A percentile compares a stretch with the other conserved stretches of the same genome.
Evolutionary conservation across 1,284 basidiomycete species (phyloP).

Genomic region (Phaffia rhodozyma): DNA sequence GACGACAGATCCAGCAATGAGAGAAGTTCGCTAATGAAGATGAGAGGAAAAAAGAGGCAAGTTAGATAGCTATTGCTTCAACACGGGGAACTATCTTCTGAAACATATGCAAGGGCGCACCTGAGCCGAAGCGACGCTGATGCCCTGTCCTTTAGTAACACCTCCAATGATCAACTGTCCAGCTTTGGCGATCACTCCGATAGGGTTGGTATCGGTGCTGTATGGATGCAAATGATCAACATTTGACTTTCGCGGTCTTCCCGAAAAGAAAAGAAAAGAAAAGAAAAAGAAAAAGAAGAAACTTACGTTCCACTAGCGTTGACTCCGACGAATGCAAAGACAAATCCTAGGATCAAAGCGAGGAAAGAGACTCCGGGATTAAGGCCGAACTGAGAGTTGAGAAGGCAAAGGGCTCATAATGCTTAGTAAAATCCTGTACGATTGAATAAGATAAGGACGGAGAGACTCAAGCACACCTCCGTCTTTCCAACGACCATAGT

Average conservation of each 20-base stretch:
- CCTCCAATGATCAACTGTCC: slow-evolving; percentile 53
- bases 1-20: slow-evolving; percentile 49
- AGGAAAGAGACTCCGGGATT: slow-evolving; percentile 38
- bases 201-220: slow-evolving; percentile 49
- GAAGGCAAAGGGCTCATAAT: slow-evolving; percentile 35
- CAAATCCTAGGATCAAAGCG: slow-evolving; percentile 40
- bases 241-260: neutral
- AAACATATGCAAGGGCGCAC: no score
- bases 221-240: no score
- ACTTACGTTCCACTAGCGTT: slow-evolving; percentile 42
- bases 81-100: no score
- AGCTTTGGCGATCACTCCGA: slow-evolving; percentile 46
- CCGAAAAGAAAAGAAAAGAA: no score
- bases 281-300: no score
- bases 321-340: slow-evolving; percentile 58
- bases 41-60: no score
- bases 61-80: no score
- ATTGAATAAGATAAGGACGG: neutral
- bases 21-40: slow-evolving; percentile 41
- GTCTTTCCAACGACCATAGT: slow-evolving; percentile 46
- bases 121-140: slow-evolving; percentile 32
- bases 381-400: slow-evolving; percentile 16
- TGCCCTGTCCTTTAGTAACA: slow-evolving; percentile 41
- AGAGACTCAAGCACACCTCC: slow-evolving; percentile 40
- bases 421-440: slow-evolving; percentile 24